A percentile compares a stretch with the other conserved stretches of the same genome.
phyloP scores from a whole-genome alignment of 2,329 filamentous ascomycete genomes.

The Hypoxylon sp. region DNA sequence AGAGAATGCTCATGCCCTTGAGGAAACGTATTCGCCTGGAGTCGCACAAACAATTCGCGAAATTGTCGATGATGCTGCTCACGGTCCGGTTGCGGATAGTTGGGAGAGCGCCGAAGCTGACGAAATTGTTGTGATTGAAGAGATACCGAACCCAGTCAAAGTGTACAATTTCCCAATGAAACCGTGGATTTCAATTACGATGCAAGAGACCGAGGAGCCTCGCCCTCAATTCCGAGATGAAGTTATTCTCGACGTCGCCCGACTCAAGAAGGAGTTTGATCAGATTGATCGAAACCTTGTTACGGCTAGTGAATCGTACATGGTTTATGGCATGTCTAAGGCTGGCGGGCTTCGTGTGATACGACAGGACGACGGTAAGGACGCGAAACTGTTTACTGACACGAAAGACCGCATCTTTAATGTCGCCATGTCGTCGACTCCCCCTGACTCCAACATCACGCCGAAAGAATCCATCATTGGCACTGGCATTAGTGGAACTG shows the following conservation, averaged over 20 bases:
- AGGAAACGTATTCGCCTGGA: slow-evolving; percentile 64
- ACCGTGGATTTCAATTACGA: slow-evolving; percentile 91
- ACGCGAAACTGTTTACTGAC: slow-evolving; percentile 91
- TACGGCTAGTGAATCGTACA: slow-evolving; percentile 89
- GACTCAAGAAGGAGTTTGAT: slow-evolving; percentile 97
- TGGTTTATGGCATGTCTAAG: slow-evolving; percentile 94
- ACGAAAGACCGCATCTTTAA: slow-evolving; percentile 96
- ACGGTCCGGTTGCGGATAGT: slow-evolving; percentile 79
- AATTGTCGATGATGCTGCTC: slow-evolving; percentile 68
- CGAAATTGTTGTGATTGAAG: slow-evolving; percentile 73
- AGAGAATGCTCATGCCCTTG: slow-evolving; percentile 65
- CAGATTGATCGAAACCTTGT: slow-evolving; percentile 95
- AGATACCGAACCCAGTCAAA: slow-evolving; percentile 75
- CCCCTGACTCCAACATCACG: slow-evolving; percentile 66
- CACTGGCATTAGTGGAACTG: slow-evolving; percentile 92
- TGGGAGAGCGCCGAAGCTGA: slow-evolving; percentile 91
- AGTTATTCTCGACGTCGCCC: slow-evolving; percentile 90
- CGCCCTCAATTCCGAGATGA: slow-evolving; percentile 79
- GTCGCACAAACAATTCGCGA: slow-evolving; percentile 64
- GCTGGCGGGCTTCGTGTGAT: slow-evolving; percentile 94
- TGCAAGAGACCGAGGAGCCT: slow-evolving; percentile 70
- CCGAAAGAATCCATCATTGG: slow-evolving; percentile 87
- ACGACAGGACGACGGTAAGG: slow-evolving; percentile 90
- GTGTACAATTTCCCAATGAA: slow-evolving; percentile 98
- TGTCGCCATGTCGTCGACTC: slow-evolving; percentile 82